Conservation (phyloP, 2,329 filamentous ascomycete genomes). For the Talaromyces piceae region DNA sequence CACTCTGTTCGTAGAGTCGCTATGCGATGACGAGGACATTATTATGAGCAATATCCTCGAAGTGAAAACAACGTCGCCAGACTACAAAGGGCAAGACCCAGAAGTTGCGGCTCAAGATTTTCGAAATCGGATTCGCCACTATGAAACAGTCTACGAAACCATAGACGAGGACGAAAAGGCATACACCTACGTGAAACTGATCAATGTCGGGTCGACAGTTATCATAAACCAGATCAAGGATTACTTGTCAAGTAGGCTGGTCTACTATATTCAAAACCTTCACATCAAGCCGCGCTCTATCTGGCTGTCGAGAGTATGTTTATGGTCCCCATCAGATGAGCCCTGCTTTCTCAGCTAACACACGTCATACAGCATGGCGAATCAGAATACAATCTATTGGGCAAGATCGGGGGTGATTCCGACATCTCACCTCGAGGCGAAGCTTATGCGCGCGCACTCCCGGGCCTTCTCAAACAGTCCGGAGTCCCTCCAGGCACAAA, state of each 20-base stretch:
- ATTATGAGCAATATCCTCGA: conserved; percentile 98
- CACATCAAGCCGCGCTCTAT: conserved; percentile 96
- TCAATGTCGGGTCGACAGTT: conserved; percentile 90
- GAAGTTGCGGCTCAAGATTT: conserved; percentile 88
- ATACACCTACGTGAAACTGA: conserved; percentile 93
- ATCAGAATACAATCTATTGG: conserved; percentile 82
- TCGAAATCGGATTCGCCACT: conserved; percentile 87
- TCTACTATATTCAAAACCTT: conserved; percentile 97
- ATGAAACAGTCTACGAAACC: conserved; percentile 93
- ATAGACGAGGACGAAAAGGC: conserved; percentile 83
- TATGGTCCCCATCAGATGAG: background rate
- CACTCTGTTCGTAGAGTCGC: conserved; percentile 92
- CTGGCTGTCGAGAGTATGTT: conserved; percentile 81
- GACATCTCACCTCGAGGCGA: conserved; percentile 79
- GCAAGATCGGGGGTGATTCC: conserved; percentile 88
- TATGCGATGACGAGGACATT: conserved; percentile 89
- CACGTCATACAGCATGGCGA: conserved; percentile 80
- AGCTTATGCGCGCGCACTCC: conserved; percentile 76
- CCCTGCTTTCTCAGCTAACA: background rate
- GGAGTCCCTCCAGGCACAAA: conserved; percentile 63
- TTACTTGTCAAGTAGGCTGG: conserved; percentile 90
- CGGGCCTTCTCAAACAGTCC: conserved; percentile 74
- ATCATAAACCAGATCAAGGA: conserved; percentile 98
- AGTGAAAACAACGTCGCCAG: conserved; percentile 92
- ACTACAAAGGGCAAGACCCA: conserved; percentile 90